A percentile compares a stretch with the other conserved stretches of the same genome.
Evolutionary conservation across 2,329 filamentous ascomycete genomes (phyloP).

Genomic region (Talaromyces albobiverticillius): DNA sequence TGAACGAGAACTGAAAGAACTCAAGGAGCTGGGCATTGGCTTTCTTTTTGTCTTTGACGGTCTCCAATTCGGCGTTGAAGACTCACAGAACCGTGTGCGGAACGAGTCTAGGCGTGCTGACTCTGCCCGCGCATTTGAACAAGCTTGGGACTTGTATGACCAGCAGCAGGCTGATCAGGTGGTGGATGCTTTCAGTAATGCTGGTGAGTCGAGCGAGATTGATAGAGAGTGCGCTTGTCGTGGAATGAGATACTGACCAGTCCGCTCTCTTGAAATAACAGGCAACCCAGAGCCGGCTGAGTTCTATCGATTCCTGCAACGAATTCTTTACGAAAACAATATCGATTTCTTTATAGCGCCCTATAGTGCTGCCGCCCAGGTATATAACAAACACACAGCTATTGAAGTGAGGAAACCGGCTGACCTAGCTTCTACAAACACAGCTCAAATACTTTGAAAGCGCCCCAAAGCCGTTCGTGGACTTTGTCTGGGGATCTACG

Average conservation of each 20-base stretch:
- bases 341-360: conserved; percentile 80
- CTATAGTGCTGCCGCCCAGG: conserved; percentile 84
- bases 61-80: conserved; percentile 72
- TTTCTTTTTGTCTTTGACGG: conserved; percentile 92
- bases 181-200: conserved; percentile 81
- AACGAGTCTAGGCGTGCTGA: conserved; percentile 62
- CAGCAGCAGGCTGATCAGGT: conserved; percentile 74
- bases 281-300: conserved; percentile 69
- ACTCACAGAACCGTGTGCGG: conserved; percentile 59
- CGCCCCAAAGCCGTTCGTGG: conserved; percentile 64
- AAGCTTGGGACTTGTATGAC: conserved; percentile 86
- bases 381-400: conserved; percentile 35
- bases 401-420: conserved; percentile 3
- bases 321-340: conserved; percentile 64
- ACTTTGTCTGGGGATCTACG: conserved; percentile 77
- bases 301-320: conserved; percentile 74
- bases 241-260: neutral
- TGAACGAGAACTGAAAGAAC: conserved; percentile 69
- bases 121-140: conserved; percentile 65
- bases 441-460: conserved; percentile 72
- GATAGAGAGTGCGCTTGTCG: conserved; percentile 13
- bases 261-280: conserved; percentile 31
- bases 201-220: conserved; percentile 54
- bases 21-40: conserved; percentile 67
- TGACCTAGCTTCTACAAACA: conserved; percentile 6